A percentile compares a stretch with the other conserved stretches of the same genome.
These are phyloP conservation scores for Lachancea quebecensis DNA, from an alignment of 805 yeast genomes.

Conservation along the genomic window DNA sequence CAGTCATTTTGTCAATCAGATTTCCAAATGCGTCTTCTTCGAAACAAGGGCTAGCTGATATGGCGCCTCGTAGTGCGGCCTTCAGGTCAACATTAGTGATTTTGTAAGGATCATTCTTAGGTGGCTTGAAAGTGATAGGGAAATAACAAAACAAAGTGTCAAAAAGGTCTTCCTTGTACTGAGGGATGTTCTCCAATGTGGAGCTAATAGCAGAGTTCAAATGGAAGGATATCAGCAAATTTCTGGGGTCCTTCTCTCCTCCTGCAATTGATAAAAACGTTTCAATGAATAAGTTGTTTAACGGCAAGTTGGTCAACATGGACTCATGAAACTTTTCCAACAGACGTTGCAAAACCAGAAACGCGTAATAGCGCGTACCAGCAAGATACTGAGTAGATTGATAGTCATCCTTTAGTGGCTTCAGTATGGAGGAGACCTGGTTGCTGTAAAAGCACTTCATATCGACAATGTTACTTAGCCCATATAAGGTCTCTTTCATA, in stretches of 20 bases:
- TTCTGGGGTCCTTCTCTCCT: constrained; percentile 94
- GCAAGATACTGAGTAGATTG: constrained; percentile 56
- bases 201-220: constrained; percentile 43
- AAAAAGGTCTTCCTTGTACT: constrained; percentile 60
- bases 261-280: constrained; percentile 62
- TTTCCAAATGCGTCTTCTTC: constrained; percentile 73
- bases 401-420: constrained; percentile 35
- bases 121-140: constrained; percentile 93
- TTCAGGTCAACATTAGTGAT: constrained; percentile 73
- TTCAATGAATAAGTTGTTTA: constrained; percentile 41
- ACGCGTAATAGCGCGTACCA: constrained; percentile 52
- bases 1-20: constrained; percentile 69
- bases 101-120: constrained; percentile 73
- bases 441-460: constrained; percentile 44
- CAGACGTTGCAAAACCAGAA: constrained; percentile 40
- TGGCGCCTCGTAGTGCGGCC: constrained; percentile 48
- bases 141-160: constrained; percentile 91
- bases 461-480: constrained; percentile 43
- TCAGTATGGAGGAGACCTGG: constrained; percentile 35
- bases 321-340: constrained; percentile 27
- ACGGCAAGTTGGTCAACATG: constrained; percentile 13
- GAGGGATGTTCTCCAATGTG: constrained; percentile 32
- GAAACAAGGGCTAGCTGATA: constrained; percentile 53
- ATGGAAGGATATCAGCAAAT: constrained; percentile 63
- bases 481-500: constrained; percentile 45